phyloP scores from a whole-genome alignment of 179 eudicot species.

The Heliamphora pulchella region DNA sequence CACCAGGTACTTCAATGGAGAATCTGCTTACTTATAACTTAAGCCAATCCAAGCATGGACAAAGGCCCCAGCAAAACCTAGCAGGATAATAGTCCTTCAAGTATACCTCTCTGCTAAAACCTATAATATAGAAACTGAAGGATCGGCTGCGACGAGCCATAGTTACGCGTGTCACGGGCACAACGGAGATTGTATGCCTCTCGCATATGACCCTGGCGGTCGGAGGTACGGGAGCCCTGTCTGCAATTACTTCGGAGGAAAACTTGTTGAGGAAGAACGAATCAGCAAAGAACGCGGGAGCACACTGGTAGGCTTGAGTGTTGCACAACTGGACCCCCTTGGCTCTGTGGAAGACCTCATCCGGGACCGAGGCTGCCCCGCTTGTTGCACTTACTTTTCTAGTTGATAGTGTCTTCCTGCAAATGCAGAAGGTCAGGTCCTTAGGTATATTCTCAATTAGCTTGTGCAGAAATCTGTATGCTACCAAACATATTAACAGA shows the following conservation, averaged over 20 bases:
- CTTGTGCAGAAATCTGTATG: neutral
- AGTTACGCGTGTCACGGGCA: conserved; percentile 84
- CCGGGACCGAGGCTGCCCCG: conserved; percentile 97
- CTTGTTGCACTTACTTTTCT: conserved; percentile 80
- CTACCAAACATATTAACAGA: too few species aligned
- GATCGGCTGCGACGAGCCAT: conserved; percentile 53
- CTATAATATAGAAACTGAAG: conserved; percentile 82
- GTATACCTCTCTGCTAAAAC: conserved; percentile 72
- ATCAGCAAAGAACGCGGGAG: conserved; percentile 89
- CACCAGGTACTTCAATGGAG: too few species aligned
- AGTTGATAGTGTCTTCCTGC: conserved; percentile 71
- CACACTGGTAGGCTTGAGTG: conserved; percentile 82
- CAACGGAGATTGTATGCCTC: conserved; percentile 75
- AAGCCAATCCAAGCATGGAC: conserved; percentile 92
- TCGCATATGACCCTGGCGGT: conserved; percentile 77
- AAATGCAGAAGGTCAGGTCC: neutral
- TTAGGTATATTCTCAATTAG: neutral
- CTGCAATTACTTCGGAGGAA: conserved; percentile 88
- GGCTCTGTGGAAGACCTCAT: conserved; percentile 93
- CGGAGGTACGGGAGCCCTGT: conserved; percentile 61
- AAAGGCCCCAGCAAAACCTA: conserved; percentile 86
- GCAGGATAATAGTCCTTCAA: conserved; percentile 83
- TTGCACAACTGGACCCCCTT: conserved; percentile 86
- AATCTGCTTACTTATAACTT: conserved; percentile 31
- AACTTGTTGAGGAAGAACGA: conserved; percentile 83